Percentiles rank a stretch among this genome's conserved stretches.
Conservation (phyloP, 2,329 filamentous ascomycete genomes). For the Xylariaceae sp. region DNA sequence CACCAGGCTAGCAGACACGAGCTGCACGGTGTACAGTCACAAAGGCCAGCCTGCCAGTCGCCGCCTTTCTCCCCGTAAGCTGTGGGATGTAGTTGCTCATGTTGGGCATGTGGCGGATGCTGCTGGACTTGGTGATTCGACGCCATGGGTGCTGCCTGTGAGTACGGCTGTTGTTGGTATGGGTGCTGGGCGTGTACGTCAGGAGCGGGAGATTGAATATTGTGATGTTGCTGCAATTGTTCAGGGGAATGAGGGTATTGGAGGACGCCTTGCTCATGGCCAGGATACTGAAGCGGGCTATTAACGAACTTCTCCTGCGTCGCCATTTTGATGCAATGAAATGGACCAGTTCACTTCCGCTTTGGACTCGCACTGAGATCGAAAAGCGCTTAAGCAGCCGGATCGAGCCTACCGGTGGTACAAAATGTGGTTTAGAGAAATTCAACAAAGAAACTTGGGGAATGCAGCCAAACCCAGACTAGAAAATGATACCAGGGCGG, state of each 20-base stretch:
- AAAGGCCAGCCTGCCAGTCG: constrained; percentile 40
- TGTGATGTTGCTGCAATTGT: background rate
- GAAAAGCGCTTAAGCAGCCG: background rate
- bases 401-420: no score
- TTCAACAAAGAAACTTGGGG: no score
- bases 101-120: constrained; percentile 13
- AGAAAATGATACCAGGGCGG: no score
- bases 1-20: constrained; percentile 39
- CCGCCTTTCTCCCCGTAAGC: constrained; percentile 34
- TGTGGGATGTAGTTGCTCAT: constrained; percentile 14
- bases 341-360: background rate
- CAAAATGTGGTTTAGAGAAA: no score
- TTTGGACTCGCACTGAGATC: background rate
- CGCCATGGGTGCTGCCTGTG: constrained; percentile 17
- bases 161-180: constrained; percentile 15
- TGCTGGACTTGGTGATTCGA: constrained; percentile 3
- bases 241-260: background rate
- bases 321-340: constrained; percentile 5
- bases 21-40: constrained; percentile 38
- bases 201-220: background rate
- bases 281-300: constrained; percentile 2
- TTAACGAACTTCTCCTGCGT: constrained; percentile 8
- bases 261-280: constrained; percentile 8
- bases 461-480: no score
- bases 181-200: background rate